These are phyloP conservation scores for Ophiostoma australiae DNA, from an alignment of 2,329 filamentous ascomycete genomes.

Conservation along the genomic window DNA sequence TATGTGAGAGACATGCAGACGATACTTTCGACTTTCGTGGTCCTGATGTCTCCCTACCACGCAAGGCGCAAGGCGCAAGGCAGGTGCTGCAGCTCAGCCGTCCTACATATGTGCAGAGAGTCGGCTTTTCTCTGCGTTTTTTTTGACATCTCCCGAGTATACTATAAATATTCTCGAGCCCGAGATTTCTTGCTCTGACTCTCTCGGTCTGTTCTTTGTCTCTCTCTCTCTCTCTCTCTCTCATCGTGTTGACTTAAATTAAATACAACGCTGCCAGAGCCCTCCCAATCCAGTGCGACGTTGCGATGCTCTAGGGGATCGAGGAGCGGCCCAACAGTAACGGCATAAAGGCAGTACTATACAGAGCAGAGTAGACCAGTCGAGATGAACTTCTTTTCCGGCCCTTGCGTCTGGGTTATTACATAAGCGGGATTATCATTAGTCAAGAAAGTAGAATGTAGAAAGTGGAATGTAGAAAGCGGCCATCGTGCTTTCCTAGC, in stretches of 20 bases:
- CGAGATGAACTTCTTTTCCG: background rate
- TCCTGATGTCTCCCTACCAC: background rate
- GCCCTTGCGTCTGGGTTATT: background rate
- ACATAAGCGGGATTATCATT: background rate
- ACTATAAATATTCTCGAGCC: too few species aligned
- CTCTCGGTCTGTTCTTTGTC: background rate
- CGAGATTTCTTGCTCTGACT: too few species aligned
- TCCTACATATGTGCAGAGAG: background rate
- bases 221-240: background rate
- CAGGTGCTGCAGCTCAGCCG: background rate
- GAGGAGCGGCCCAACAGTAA: background rate
- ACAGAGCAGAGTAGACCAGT: background rate
- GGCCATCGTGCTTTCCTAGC: background rate
- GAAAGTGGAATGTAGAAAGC: too few species aligned
- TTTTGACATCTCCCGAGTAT: background rate
- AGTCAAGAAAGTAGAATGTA: too few species aligned
- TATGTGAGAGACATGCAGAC: background rate
- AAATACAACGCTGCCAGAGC: constrained; percentile 10
- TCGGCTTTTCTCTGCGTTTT: background rate
- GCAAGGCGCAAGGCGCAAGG: background rate
- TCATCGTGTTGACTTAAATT: constrained; percentile 13
- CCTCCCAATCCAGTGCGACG: constrained; percentile 10
- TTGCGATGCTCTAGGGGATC: background rate
- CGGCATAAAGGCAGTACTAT: background rate
- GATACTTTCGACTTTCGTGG: background rate